These are phyloP conservation scores for Ceratocystis alfenasii DNA, from an alignment of 2,329 filamentous ascomycete species.

Conservation along the genomic window DNA sequence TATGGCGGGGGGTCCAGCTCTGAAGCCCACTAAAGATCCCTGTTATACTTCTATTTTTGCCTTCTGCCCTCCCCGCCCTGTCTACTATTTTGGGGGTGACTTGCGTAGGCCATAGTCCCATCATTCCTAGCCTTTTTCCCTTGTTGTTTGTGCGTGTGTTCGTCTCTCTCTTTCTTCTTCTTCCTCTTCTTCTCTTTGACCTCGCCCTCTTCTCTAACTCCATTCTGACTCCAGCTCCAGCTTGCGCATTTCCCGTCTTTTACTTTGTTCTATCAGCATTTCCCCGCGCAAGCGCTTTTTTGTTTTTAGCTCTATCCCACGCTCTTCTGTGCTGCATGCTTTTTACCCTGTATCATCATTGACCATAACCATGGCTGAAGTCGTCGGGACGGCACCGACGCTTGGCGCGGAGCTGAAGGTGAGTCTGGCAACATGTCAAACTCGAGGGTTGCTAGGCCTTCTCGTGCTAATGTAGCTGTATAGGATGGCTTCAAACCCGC, in stretches of 20 bases:
- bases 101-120: conserved; percentile 7
- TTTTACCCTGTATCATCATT: conserved; percentile 18
- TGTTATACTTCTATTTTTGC: conserved; percentile 10
- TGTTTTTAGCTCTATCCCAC: conserved; percentile 13
- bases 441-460: background rate
- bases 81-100: conserved; percentile 12
- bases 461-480: conserved; percentile 18
- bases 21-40: conserved; percentile 13
- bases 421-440: conserved; percentile 27
- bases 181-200: conserved; percentile 11
- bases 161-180: background rate
- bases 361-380: conserved; percentile 65
- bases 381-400: conserved; percentile 68
- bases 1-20: conserved; percentile 1
- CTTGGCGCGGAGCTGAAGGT: conserved; percentile 95
- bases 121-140: conserved; percentile 17
- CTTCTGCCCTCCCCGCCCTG: background rate
- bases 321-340: conserved; percentile 15
- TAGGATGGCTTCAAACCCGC: conserved; percentile 95
- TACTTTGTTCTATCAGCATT: background rate
- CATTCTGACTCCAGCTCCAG: background rate
- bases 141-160: conserved; percentile 13
- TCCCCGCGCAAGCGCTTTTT: conserved; percentile 23
- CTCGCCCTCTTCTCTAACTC: background rate
- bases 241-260: background rate